These are phyloP conservation scores for Cadophora gregata DNA, from an alignment of 2,329 filamentous ascomycete species.

Conservation along the genomic window DNA sequence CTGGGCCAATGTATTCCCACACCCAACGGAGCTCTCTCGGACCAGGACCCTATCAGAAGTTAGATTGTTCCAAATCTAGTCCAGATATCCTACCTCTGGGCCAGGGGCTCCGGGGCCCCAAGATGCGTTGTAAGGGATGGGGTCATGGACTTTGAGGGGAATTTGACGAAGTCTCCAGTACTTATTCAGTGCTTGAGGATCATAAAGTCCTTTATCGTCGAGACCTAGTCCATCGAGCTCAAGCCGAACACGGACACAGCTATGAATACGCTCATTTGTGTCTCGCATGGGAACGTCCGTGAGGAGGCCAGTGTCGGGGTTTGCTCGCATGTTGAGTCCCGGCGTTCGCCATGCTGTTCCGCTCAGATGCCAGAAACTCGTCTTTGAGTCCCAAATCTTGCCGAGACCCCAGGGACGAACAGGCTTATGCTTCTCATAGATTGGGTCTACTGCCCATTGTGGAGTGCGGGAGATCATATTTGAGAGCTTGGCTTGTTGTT, in stretches of 20 bases:
- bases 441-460: slow-evolving; percentile 54
- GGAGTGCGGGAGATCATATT: slow-evolving; percentile 31
- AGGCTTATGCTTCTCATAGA: slow-evolving; percentile 55
- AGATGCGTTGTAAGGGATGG: slow-evolving; percentile 46
- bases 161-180: slow-evolving; percentile 39
- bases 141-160: slow-evolving; percentile 37
- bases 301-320: slow-evolving; percentile 48
- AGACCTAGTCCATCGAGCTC: slow-evolving; percentile 46
- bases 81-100: slow-evolving; percentile 22
- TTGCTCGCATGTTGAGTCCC: slow-evolving; percentile 47
- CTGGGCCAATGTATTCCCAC: slow-evolving; percentile 58
- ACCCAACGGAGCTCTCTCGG: slow-evolving; percentile 54
- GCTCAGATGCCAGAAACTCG: slow-evolving; percentile 51
- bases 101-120: slow-evolving; percentile 41
- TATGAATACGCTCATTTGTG: slow-evolving; percentile 49
- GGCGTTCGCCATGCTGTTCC: slow-evolving; percentile 46
- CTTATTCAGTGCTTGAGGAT: slow-evolving; percentile 48
- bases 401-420: slow-evolving; percentile 46
- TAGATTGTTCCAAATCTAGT: neutral
- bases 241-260: slow-evolving; percentile 43
- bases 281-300: slow-evolving; percentile 46
- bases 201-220: slow-evolving; percentile 51
- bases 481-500: slow-evolving; percentile 26
- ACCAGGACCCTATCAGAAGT: slow-evolving; percentile 29
- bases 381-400: slow-evolving; percentile 44